Evolutionary conservation across 192 early-diverging fungal species (phyloP).

Genomic region (Gigaspora rosea): DNA sequence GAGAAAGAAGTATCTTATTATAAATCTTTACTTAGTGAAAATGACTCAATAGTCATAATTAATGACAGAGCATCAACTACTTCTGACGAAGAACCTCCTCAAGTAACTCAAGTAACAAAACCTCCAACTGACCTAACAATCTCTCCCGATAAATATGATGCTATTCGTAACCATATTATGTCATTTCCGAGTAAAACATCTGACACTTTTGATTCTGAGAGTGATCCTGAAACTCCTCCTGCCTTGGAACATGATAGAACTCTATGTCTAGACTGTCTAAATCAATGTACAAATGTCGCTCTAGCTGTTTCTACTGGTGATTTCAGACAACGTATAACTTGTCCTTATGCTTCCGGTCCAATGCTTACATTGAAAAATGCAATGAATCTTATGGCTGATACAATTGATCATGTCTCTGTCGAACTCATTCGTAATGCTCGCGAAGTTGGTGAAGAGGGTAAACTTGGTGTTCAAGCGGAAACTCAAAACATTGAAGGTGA

Average conservation of each 20-base stretch:
- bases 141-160: background rate
- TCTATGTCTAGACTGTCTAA: constrained; percentile 7
- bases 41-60: constrained; percentile 25
- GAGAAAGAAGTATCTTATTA: constrained; percentile 20
- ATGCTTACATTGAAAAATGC: constrained; percentile 71
- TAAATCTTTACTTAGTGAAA: constrained; percentile 14
- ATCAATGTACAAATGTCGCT: constrained; percentile 13
- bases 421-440: constrained; percentile 71
- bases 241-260: background rate
- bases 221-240: background rate
- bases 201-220: background rate
- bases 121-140: background rate
- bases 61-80: background rate
- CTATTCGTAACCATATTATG: background rate
- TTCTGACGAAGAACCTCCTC: background rate
- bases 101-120: background rate
- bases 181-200: background rate
- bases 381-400: constrained; percentile 72
- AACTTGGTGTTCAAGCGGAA: constrained; percentile 68
- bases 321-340: constrained; percentile 58
- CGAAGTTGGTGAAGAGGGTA: constrained; percentile 71
- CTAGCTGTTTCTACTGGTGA: constrained; percentile 59
- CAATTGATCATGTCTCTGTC: constrained; percentile 7
- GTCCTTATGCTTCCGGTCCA: constrained; percentile 63
- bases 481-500: constrained; percentile 50